Evolutionary conservation across 1,139 yeast genomes (phyloP).

Genomic region (Pichia cactophila): DNA sequence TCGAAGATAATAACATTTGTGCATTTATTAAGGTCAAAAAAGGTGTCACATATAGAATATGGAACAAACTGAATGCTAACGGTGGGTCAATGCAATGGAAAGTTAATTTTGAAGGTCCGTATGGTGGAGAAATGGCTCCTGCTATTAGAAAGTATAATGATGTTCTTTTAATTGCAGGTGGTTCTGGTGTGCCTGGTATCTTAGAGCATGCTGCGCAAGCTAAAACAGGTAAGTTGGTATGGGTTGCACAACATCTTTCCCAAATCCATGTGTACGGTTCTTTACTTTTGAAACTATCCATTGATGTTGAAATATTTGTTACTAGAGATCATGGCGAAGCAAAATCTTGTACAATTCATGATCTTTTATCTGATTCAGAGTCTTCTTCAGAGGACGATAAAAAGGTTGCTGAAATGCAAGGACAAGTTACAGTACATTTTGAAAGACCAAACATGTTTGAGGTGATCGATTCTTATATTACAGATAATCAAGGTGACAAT

Average conservation of each 20-base stretch:
- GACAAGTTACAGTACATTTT: not conserved
- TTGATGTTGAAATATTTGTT: conserved; percentile 14
- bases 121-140: conserved; percentile 32
- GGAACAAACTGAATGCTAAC: conserved; percentile 17
- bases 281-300: conserved; percentile 1
- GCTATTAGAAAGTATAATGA: conserved; percentile 41
- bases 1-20: conserved; percentile 14
- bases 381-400: not conserved
- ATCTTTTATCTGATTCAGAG: not conserved
- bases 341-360: not conserved
- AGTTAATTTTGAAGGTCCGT: conserved; percentile 57
- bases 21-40: conserved; percentile 33
- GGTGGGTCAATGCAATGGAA: conserved; percentile 18
- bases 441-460: conserved; percentile 34
- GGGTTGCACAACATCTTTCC: conserved; percentile 9
- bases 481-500: conserved; percentile 29
- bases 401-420: not conserved
- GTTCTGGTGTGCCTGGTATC: conserved; percentile 63
- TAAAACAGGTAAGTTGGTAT: conserved; percentile 9
- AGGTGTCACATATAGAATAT: conserved; percentile 22
- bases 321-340: conserved; percentile 11
- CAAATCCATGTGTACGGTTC: conserved; percentile 6
- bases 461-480: conserved; percentile 30
- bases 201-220: conserved; percentile 31
- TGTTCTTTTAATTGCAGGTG: conserved; percentile 54